Conservation (phyloP, 2,329 filamentous ascomycete species). For the Dactylella cylindrospora region DNA sequence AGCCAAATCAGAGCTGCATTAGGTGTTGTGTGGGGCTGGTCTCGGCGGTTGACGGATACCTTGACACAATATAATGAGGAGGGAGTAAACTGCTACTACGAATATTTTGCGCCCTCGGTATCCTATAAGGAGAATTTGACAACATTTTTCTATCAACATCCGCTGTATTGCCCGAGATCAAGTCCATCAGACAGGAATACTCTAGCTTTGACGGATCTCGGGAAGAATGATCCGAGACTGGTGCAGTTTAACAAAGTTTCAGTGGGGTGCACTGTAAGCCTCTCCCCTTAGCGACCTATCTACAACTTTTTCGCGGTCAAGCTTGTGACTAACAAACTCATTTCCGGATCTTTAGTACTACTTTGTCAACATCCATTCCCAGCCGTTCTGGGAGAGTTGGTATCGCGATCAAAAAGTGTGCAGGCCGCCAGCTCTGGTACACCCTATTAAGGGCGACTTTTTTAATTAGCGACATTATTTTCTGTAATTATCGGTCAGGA, state of each 20-base stretch:
- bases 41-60: conserved; percentile 22
- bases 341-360: conserved; percentile 14
- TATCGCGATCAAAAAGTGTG: conserved; percentile 10
- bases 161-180: conserved; percentile 19
- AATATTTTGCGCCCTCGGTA: conserved; percentile 31
- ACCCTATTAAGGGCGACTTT: conserved; percentile 24
- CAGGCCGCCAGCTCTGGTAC: conserved; percentile 30
- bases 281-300: not conserved
- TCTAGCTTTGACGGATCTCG: conserved; percentile 6
- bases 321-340: not conserved
- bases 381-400: conserved; percentile 28
- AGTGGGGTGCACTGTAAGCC: conserved; percentile 29
- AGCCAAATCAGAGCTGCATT: conserved; percentile 5
- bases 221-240: conserved; percentile 28
- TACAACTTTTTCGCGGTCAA: not conserved
- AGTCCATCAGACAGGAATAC: conserved; percentile 6
- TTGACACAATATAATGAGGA: conserved; percentile 16
- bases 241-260: conserved; percentile 17
- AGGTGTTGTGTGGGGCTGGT: conserved; percentile 35
- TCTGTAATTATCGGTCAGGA: too few species aligned
- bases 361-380: conserved; percentile 22
- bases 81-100: conserved; percentile 29
- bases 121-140: conserved; percentile 21
- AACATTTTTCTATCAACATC: conserved; percentile 39
- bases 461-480: too few species aligned